phyloP scores from a whole-genome alignment of 129 eudicot genomes.

The Rutidosis leptorrhynchoides region DNA sequence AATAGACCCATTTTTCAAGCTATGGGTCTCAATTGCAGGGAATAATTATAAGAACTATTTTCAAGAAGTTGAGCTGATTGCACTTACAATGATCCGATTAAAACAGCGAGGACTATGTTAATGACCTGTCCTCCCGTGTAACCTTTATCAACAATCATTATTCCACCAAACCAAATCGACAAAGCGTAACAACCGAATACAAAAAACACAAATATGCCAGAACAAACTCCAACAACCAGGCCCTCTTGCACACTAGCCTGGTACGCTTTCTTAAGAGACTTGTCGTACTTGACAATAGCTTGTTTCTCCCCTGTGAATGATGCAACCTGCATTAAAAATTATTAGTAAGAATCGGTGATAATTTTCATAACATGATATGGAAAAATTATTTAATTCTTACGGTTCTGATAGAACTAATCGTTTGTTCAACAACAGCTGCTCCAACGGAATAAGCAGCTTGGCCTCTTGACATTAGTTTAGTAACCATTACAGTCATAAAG shows the following conservation, averaged over 20 bases:
- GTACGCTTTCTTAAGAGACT: conserved; percentile 59
- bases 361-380: not conserved
- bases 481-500: conserved; percentile 43
- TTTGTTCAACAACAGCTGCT: conserved; percentile 68
- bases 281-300: conserved; percentile 58
- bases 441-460: conserved; percentile 76
- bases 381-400: conserved; percentile 27
- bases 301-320: conserved; percentile 84
- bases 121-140: conserved; percentile 74
- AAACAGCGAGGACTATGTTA: conserved; percentile 57
- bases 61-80: not conserved
- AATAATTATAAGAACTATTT: not conserved
- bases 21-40: too few relatives aligned
- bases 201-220: conserved; percentile 50
- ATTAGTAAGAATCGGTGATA: conserved; percentile 26
- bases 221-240: conserved; percentile 59
- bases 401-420: conserved; percentile 82
- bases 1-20: too few relatives aligned
- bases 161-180: conserved; percentile 83
- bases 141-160: conserved; percentile 55
- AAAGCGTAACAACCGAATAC: conserved; percentile 55
- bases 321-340: conserved; percentile 50
- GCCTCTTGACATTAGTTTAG: conserved; percentile 55
- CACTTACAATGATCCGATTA: conserved; percentile 76
- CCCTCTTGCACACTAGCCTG: conserved; percentile 61